These are phyloP conservation scores for Arachnomyces sp. DNA, from an alignment of 2,329 filamentous ascomycete species.

Conservation along the genomic window DNA sequence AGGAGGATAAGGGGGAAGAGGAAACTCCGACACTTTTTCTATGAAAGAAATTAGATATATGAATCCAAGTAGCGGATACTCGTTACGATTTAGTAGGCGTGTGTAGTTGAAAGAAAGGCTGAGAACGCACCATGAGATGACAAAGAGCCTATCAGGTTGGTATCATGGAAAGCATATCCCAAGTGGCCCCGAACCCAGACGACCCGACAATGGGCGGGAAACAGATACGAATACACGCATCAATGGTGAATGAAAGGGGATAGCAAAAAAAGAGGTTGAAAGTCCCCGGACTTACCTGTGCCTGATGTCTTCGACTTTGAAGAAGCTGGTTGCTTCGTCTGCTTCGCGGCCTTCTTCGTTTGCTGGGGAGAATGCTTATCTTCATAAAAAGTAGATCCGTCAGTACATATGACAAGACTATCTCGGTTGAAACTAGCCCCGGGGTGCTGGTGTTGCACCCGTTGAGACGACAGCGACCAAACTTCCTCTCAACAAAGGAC, in stretches of 20 bases:
- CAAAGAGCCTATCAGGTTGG: conserved; percentile 1
- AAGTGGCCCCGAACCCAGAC: conserved; percentile 23
- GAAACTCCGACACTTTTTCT: conserved; percentile 3
- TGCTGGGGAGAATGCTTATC: not conserved
- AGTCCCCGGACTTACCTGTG: too few relatives aligned
- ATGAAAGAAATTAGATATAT: conserved; percentile 29
- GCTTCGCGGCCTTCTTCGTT: not conserved
- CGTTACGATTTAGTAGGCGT: conserved; percentile 17
- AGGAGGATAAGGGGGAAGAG: conserved; percentile 20
- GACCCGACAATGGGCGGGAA: conserved; percentile 8
- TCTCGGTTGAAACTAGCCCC: too few relatives aligned
- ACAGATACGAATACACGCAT: too few relatives aligned
- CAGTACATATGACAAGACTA: too few relatives aligned
- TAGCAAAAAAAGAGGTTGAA: too few relatives aligned
- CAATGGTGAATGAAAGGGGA: too few relatives aligned
- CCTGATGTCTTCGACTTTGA: too few relatives aligned
- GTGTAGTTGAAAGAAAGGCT: conserved; percentile 14
- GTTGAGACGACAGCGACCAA: too few relatives aligned
- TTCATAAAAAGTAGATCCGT: conserved; percentile 1
- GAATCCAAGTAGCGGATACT: conserved; percentile 13
- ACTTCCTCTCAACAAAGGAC: too few relatives aligned
- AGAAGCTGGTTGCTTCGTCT: too few relatives aligned
- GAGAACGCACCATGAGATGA: conserved; percentile 9
- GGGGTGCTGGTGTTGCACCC: too few relatives aligned
- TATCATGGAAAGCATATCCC: not conserved